A percentile compares a stretch with the other conserved stretches of the same genome.
Conservation (phyloP, 2,329 filamentous ascomycete species). For the Fusarium scirpi region DNA sequence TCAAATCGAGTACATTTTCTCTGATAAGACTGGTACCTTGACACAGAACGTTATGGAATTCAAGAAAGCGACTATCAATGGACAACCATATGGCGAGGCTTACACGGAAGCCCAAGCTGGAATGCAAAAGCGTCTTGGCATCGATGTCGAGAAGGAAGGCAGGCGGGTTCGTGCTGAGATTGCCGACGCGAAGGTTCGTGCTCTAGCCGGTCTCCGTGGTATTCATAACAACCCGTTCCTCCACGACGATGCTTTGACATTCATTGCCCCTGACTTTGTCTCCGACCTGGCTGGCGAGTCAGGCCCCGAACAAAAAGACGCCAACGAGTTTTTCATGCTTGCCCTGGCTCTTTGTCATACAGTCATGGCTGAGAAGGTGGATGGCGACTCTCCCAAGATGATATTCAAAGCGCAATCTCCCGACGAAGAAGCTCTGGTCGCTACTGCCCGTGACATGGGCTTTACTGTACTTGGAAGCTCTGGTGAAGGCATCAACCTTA, state of each 20-base stretch:
- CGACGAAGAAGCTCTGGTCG: constrained; percentile 93
- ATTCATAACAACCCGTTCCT: constrained; percentile 92
- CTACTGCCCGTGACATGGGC: constrained; percentile 93
- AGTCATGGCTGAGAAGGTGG: constrained; percentile 89
- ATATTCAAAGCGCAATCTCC: constrained; percentile 98
- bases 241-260: constrained; percentile 89
- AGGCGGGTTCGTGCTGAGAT: constrained; percentile 81
- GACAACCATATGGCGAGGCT: constrained; percentile 95
- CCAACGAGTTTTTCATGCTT: constrained; percentile 93
- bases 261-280: constrained; percentile 90
- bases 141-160: constrained; percentile 85
- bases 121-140: constrained; percentile 91
- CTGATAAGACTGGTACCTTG: constrained; percentile 95
- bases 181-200: constrained; percentile 77
- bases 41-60: constrained; percentile 99
- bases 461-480: constrained; percentile 90
- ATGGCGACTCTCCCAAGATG: constrained; percentile 91
- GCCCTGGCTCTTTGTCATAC: constrained; percentile 96
- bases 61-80: constrained; percentile 97
- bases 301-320: constrained; percentile 79
- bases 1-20: constrained; percentile 99
- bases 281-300: constrained; percentile 83
- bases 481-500: constrained; percentile 84
- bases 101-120: constrained; percentile 97
- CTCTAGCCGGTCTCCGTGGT: constrained; percentile 78